Percentiles rank a stretch among this genome's conserved stretches.
Conservation (phyloP, 2,329 filamentous ascomycete species). For the Cercospora zeae-maydis region DNA sequence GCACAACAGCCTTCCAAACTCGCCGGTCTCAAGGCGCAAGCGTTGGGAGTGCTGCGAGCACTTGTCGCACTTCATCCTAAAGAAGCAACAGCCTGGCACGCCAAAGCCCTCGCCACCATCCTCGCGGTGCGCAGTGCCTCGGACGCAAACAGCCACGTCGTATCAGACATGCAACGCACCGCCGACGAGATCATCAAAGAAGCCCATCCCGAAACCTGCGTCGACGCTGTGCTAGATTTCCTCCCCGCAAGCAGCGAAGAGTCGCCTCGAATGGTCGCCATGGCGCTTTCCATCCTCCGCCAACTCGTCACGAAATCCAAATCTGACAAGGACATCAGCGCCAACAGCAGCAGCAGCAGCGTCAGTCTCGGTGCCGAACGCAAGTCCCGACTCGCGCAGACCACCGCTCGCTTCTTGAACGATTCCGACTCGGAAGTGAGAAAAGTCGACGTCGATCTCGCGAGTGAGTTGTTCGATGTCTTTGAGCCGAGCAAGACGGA, state of each 20-base stretch:
- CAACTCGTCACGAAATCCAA: constrained; percentile 51
- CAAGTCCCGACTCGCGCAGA: constrained; percentile 26
- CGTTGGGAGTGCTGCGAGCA: constrained; percentile 68
- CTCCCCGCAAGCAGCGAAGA: constrained; percentile 32
- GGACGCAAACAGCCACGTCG: constrained; percentile 62
- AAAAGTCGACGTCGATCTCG: constrained; percentile 77
- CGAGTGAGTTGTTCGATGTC: constrained; percentile 61
- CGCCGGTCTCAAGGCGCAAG: constrained; percentile 64
- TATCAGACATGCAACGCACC: constrained; percentile 69
- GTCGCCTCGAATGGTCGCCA: constrained; percentile 48
- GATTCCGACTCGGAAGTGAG: constrained; percentile 34
- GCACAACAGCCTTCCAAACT: constrained; percentile 40
- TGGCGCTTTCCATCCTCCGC: constrained; percentile 62
- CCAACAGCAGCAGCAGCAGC: too few species aligned
- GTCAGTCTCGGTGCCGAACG: constrained; percentile 24
- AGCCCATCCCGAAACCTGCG: constrained; percentile 54
- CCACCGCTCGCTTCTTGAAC: constrained; percentile 28
- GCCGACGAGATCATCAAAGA: constrained; percentile 67
- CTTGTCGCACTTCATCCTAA: constrained; percentile 66
- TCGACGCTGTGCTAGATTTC: constrained; percentile 39
- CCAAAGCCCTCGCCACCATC: constrained; percentile 64
- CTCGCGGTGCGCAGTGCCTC: constrained; percentile 63
- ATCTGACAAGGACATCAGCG: neutral
- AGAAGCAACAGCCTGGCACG: constrained; percentile 64
- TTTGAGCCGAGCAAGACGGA: constrained; percentile 33